Evolutionary conservation across 179 eudicot genomes (phyloP).

Genomic region (Amaranthus tricolor): DNA sequence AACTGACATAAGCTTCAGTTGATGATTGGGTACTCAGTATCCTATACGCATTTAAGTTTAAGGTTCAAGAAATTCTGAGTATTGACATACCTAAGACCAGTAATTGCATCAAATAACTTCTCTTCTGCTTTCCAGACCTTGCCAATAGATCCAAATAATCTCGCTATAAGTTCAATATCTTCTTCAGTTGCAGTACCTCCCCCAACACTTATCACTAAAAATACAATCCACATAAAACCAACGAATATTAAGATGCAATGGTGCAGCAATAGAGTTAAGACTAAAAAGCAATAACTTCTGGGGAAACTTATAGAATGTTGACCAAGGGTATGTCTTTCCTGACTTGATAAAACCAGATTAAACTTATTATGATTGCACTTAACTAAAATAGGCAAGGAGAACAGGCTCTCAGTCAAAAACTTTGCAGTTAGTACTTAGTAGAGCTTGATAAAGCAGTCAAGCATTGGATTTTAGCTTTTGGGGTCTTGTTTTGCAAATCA

Average conservation of each 20-base stretch:
- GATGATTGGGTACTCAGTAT: not conserved
- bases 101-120: slow-evolving; percentile 83
- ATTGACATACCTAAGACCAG: slow-evolving; percentile 73
- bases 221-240: slow-evolving; percentile 9
- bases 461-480: not conserved
- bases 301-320: no score
- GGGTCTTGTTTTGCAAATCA: no score
- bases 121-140: slow-evolving; percentile 91
- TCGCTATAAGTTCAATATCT: slow-evolving; percentile 61
- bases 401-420: no score
- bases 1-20: not conserved
- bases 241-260: slow-evolving; percentile 8
- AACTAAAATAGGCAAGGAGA: not conserved
- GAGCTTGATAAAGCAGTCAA: not conserved
- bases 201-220: slow-evolving; percentile 55
- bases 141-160: slow-evolving; percentile 83
- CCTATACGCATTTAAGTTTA: not conserved
- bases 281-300: not conserved
- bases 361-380: not conserved
- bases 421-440: not conserved
- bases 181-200: slow-evolving; percentile 75
- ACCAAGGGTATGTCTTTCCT: no score
- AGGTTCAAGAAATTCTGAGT: not conserved
- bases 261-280: not conserved
- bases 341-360: not conserved